Evolutionary conservation across 371 early-diverging fungal species (phyloP), one percentile per base, ranked within the genome.

Genomic region (Neoconidiobolus thromboides): DNA sequence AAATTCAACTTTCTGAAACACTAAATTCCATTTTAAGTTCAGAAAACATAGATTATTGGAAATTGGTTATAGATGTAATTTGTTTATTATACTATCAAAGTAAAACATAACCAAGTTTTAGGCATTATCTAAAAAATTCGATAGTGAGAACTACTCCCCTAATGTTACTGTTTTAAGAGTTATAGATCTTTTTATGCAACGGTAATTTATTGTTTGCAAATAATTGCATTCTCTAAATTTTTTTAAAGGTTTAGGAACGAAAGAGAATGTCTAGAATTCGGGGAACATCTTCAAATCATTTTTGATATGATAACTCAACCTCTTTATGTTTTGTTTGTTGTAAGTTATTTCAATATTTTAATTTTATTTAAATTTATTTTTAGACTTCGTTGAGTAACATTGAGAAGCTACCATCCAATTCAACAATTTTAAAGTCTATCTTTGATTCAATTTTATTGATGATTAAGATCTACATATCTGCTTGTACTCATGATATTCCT

Each of bases 401-500:
- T 36, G 80, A 77, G 15, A 72, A 76, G 54, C 81, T 88, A 56
- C 69, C 71, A 1, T 70, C 68, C 51, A 80, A 92, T 63, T 63
- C 60, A 26, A 67, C 69, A 41, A 83, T 81, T 12, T 71, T 95
- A 49, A 68, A 77, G 40, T 67, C 82, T 9, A 73, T 91, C 47
- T 76, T 90, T 58, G 80, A 87, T 61, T 78, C 84, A 9, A 64
- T 96, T 49, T 70, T 79, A 55, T 74, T 91, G 3, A 63, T 93
- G 61, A 76, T 79, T 61, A 87, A 94, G 69, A 86, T 96, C 51
- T 96, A 79, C 68, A 91, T 87, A 64, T 83, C 83, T 66, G 69
- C 94, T 57, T 95, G 90, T 68, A 90, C 79, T 67, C 95, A 95
- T 68, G 98, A 98, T 73, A 69, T 95, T 48, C 96, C 96, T 9